Evolutionary conservation across 2,329 filamentous ascomycete genomes (phyloP), one percentile per base, ranked within the genome.

Genomic region (Stemphylium vesicarium): DNA sequence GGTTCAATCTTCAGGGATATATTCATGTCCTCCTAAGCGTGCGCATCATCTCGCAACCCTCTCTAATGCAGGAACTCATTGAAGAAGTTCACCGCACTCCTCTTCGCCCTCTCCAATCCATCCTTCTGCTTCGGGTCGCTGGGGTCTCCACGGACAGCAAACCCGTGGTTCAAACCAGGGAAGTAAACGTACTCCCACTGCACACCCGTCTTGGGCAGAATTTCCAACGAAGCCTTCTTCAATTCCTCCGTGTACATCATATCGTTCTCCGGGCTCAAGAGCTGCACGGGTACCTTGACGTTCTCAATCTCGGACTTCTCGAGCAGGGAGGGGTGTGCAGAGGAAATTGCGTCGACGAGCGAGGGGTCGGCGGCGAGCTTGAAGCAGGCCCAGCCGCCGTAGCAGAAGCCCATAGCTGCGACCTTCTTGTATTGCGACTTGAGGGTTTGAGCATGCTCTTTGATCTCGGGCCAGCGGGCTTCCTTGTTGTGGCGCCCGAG

Each of bases 401-500:
- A 82, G 72, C 80, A 81, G 65, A 81, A 81, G 4, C 80, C 80
- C 24, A 81, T 72, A 6, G 74, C 77, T n/a, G 74, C 77, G 13
- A 81, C 72, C 54, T 80, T 81, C 48, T 61, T 53, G 53, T 70
- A 71, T 35, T 68, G 57, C 43, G 65, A 60, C 33, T 74, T 75
- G n/a, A 80, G 63, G 0, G 67, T 66, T 50, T 69, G 64, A 0
- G 77, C 77, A 33, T 60, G 69, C 11, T 65, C 69, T 24, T 75
- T 63, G 20, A 79, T 76, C 50, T 75, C 71, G 0, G 74, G 71
- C 55, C 75, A 77, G 18, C 79, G 76, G 3, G 66, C 59, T 0
- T 73, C 71, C 11, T 77, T 77, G 42, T 50, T 60, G 62, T 82
- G 72, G 6, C 77, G 68, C 4, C 24, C 55, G 3, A 76, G 38